Base-by-base conservation (phyloP, 2,329 filamentous ascomycete genomes). In the Fusarium albidum region DNA sequence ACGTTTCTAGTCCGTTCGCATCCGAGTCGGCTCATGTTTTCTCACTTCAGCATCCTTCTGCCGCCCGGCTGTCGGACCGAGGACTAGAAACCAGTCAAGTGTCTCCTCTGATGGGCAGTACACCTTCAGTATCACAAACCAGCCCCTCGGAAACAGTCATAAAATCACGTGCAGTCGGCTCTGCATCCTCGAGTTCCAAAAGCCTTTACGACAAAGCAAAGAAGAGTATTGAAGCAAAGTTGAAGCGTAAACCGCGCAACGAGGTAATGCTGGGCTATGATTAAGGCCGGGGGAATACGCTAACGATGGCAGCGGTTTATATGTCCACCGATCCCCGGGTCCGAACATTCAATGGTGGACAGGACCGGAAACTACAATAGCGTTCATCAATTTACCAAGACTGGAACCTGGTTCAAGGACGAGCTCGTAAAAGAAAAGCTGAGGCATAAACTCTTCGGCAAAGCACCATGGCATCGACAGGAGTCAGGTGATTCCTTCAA, bases 21-120 rank as follows among this genome's bases (percentile, higher is more conserved):
- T 77, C 77, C 1, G 80, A 82, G 55, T 74, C 75, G 13, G 77
- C 76, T 1, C 79, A 81, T 52, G 78, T 82, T 0, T 68, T 74
- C 4, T 80, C 78, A 0, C 61, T 82, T 4, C 80, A 82, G 49
- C 69, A 63, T 29, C 71, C 69, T 2, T 42, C 63, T 4, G 37
- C 49, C n/a, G 10, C 31, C 7, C 15, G 32, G 4, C 34, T 58
- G 32, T 31, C 64, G 7, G 40, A 55, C n/a, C 34, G 48, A 6
- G 40, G 46, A 1, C 52, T n/a, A 18, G 51, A 61, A 21, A 51
- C 39, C 9, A 44, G 37, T 5, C 49, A 39, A 25, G 21, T 49
- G 2, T 61, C 35, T 35, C 55, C n/a, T 45, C 29, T 26, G 8
- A 17, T 38, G 9, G 21, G 15, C 3, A 57, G 47, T 27, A 52